phyloP scores from a whole-genome alignment of 139 green algal species.

The Chlamydomonas sp. region DNA sequence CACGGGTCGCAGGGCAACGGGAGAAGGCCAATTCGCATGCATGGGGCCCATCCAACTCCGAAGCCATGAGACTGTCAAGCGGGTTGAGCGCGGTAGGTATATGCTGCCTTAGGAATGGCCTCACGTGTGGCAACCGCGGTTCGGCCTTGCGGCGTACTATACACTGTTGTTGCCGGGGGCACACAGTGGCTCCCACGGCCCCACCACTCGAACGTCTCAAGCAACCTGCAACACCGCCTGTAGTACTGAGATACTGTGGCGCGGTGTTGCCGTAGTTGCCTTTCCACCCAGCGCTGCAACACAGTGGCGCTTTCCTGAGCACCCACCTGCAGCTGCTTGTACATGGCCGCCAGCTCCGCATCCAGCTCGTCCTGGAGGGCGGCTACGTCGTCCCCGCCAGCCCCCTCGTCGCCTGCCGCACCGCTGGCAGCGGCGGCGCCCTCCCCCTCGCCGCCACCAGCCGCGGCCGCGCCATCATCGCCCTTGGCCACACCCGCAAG shows the following conservation, averaged over 20 bases:
- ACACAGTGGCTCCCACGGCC: not conserved
- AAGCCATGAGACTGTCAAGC: not conserved
- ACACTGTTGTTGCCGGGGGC: not conserved
- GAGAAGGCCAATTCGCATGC: not conserved
- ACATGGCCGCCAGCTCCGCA: conserved; percentile 38
- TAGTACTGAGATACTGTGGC: not conserved
- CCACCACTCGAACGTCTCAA: too few species aligned
- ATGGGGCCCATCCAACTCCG: not conserved
- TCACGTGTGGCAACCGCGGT: not conserved
- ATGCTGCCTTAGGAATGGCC: not conserved
- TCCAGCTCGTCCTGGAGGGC: conserved; percentile 54
- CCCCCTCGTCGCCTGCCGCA: not conserved
- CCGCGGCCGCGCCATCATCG: not conserved
- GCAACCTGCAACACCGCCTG: not conserved
- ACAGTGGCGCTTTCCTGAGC: not conserved
- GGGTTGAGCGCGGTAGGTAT: not conserved
- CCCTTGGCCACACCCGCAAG: not conserved
- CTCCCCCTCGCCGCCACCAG: not conserved
- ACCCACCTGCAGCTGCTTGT: conserved; percentile 34
- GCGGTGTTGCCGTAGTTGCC: not conserved
- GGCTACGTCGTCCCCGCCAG: conserved; percentile 29
- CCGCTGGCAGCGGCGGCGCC: not conserved
- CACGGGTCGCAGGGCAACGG: not conserved
- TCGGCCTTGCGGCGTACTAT: not conserved
- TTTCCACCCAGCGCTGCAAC: not conserved